These are phyloP conservation scores for Fusarium sp. DNA, from an alignment of 2,329 filamentous ascomycete species.

Conservation along the genomic window DNA sequence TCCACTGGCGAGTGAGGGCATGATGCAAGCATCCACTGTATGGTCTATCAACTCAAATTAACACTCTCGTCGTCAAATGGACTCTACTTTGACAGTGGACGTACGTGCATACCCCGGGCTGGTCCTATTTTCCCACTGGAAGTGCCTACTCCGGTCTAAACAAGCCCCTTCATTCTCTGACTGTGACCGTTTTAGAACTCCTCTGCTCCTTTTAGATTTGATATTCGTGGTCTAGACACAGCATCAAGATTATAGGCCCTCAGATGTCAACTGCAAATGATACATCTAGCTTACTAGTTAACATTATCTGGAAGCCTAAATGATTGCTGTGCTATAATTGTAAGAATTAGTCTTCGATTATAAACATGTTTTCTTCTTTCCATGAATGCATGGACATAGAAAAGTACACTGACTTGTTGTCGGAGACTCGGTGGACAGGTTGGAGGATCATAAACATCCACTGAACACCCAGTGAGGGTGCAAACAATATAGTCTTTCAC, in stretches of 20 bases:
- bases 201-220: not conserved
- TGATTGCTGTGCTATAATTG: no score
- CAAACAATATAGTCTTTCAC: not conserved
- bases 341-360: not conserved
- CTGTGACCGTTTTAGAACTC: not conserved
- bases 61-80: not conserved
- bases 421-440: not conserved
- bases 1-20: not conserved
- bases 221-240: not conserved
- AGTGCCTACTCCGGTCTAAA: not conserved
- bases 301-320: not conserved
- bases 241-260: not conserved
- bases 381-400: not conserved
- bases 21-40: not conserved
- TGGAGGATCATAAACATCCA: not conserved
- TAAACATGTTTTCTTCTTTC: not conserved
- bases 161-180: not conserved
- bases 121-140: not conserved
- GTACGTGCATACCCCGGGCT: not conserved
- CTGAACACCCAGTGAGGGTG: not conserved
- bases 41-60: not conserved
- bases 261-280: not conserved
- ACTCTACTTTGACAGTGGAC: not conserved
- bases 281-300: not conserved
- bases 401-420: no score